Conservation (phyloP, 306 rosid genomes). For the Malus asiatica region DNA sequence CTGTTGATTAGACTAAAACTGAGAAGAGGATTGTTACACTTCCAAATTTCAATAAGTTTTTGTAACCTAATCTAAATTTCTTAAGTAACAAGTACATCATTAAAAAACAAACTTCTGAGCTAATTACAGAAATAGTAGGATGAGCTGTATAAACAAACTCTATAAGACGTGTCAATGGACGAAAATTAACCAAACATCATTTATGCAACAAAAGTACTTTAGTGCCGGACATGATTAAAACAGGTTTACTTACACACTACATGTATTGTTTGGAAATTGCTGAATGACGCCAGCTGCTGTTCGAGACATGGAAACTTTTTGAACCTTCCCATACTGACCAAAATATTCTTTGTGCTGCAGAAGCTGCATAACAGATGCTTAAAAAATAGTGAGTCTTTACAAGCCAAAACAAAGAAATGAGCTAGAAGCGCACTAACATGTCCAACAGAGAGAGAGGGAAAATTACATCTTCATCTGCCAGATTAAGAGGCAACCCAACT, state of each 20-base stretch:
- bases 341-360: constrained; percentile 84
- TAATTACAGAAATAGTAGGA: neutral
- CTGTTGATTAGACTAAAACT: neutral
- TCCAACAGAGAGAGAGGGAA: neutral
- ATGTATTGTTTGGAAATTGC: constrained; percentile 91
- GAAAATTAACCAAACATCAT: neutral
- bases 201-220: neutral
- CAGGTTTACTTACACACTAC: constrained; percentile 87
- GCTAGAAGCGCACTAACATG: neutral
- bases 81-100: neutral
- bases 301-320: constrained; percentile 97
- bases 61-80: neutral
- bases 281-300: constrained; percentile 94
- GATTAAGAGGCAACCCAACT: constrained; percentile 68
- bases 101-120: neutral
- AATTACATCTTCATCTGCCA: constrained; percentile 89
- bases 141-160: neutral
- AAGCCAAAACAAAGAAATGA: neutral
- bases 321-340: constrained; percentile 97
- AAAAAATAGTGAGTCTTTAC: neutral
- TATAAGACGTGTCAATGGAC: neutral
- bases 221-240: neutral
- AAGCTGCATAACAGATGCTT: constrained; percentile 46
- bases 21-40: neutral
- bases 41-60: neutral